phyloP scores from a whole-genome alignment of 169 alveolate genomes.

The Amoebophrya sp. region DNA sequence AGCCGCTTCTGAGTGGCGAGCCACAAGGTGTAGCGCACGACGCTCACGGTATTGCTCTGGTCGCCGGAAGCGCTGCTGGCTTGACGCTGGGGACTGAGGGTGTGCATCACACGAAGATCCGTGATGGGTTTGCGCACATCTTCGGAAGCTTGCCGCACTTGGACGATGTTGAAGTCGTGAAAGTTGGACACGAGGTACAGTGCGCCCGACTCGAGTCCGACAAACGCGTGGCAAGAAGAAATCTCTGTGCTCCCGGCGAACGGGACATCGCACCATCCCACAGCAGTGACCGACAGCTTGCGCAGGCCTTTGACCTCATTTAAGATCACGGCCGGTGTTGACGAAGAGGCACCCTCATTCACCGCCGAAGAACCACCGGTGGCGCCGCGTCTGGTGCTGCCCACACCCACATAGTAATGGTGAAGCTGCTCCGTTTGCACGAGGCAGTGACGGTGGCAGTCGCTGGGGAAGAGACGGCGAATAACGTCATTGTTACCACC shows the following conservation, averaged over 20 bases:
- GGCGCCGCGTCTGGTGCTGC: background rate
- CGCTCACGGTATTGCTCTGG: background rate
- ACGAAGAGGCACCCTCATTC: no score
- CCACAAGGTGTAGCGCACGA: background rate
- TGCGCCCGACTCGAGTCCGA: background rate
- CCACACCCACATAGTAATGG: background rate
- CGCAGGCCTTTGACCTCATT: background rate
- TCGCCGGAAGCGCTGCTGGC: background rate
- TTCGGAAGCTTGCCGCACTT: background rate
- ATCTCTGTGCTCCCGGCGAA: background rate
- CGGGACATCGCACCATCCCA: background rate
- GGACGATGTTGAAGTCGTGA: background rate
- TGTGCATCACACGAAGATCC: background rate
- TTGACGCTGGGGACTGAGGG: background rate
- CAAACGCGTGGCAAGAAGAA: background rate
- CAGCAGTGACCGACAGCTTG: background rate
- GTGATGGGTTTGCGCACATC: background rate
- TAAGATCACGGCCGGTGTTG: no score
- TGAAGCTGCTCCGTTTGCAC: background rate
- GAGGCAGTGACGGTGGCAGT: background rate
- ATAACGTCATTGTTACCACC: background rate
- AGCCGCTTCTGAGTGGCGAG: background rate
- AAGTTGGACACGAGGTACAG: background rate
- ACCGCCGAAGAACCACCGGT: background rate
- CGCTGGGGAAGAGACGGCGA: background rate